Conservation (phyloP, 169 alveolate species). For the Toxoplasma gondii region DNA sequence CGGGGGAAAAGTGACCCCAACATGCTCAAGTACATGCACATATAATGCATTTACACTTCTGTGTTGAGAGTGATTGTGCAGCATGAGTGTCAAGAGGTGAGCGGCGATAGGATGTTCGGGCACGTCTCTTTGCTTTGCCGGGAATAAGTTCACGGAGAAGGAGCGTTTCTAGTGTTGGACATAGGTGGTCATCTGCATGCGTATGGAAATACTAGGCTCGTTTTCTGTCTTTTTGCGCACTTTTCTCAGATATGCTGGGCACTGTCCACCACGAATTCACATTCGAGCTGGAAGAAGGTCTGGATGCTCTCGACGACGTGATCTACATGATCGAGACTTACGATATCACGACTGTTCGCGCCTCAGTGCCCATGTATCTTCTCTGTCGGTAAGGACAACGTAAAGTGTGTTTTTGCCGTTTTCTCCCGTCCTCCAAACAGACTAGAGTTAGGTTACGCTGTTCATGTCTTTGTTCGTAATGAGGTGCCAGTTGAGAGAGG, state of each 20-base stretch:
- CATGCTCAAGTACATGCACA: too few relatives aligned
- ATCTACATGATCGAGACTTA: conserved; percentile 87
- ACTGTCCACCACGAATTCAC: conserved; percentile 84
- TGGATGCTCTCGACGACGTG: conserved; percentile 78
- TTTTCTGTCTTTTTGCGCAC: background rate
- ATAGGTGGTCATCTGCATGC: background rate
- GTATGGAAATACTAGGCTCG: background rate
- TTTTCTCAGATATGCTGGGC: conserved; percentile 79
- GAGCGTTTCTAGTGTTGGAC: background rate
- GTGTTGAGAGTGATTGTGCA: background rate
- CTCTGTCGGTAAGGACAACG: conserved; percentile 73
- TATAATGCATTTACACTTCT: background rate
- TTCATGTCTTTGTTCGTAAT: background rate
- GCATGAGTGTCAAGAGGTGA: background rate
- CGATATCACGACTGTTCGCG: conserved; percentile 88
- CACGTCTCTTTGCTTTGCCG: background rate
- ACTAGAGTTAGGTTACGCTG: background rate
- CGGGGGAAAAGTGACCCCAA: background rate
- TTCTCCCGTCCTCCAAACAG: background rate
- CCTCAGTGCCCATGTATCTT: conserved; percentile 89
- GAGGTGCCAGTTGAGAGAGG: too few relatives aligned
- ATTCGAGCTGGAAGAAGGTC: conserved; percentile 80
- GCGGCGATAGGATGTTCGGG: background rate
- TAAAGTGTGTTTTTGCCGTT: background rate
- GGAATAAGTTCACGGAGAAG: too few relatives aligned